Percentiles rank a stretch among this genome's conserved stretches.
phyloP scores from a whole-genome alignment of 2,329 filamentous ascomycete species.

The Neobulgaria alba region DNA sequence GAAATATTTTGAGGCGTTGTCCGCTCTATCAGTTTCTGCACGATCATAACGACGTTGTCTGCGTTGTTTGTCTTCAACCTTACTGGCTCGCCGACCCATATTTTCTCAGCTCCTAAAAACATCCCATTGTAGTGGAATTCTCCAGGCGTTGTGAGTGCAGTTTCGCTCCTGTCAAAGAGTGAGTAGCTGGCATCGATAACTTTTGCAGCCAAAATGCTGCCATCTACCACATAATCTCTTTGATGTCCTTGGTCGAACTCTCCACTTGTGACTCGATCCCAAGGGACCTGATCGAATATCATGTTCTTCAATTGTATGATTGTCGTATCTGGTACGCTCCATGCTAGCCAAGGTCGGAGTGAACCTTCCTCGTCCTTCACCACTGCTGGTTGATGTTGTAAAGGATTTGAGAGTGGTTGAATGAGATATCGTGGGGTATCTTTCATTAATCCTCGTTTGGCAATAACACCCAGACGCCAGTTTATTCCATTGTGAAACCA shows the following conservation, averaged over 20 bases:
- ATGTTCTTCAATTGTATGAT: conserved; percentile 33
- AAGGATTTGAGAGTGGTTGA: conserved; percentile 41
- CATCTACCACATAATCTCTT: conserved; percentile 46
- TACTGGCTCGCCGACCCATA: conserved; percentile 50
- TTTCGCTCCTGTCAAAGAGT: conserved; percentile 39
- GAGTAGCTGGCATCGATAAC: conserved; percentile 46
- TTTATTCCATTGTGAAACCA: conserved; percentile 45
- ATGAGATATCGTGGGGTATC: conserved; percentile 34
- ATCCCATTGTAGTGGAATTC: conserved; percentile 43
- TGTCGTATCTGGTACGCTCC: conserved; percentile 45
- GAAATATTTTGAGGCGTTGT: conserved; percentile 21
- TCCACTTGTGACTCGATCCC: conserved; percentile 35
- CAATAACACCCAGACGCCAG: conserved; percentile 45
- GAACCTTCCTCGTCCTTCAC: conserved; percentile 35
- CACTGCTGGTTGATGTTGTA: conserved; percentile 31
- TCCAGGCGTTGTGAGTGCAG: conserved; percentile 29
- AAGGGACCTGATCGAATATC: conserved; percentile 41
- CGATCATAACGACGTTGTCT: conserved; percentile 38
- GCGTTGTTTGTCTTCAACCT: conserved; percentile 34
- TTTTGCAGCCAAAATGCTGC: conserved; percentile 48
- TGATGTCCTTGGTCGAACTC: conserved; percentile 32
- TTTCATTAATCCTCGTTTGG: conserved; percentile 34
- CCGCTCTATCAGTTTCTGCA: conserved; percentile 30
- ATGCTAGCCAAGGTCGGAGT: conserved; percentile 49
- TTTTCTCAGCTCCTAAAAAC: conserved; percentile 49